Conservation (phyloP, 2,329 filamentous ascomycete genomes). For the Ophiognomonia clavigignenti-juglandacearum region DNA sequence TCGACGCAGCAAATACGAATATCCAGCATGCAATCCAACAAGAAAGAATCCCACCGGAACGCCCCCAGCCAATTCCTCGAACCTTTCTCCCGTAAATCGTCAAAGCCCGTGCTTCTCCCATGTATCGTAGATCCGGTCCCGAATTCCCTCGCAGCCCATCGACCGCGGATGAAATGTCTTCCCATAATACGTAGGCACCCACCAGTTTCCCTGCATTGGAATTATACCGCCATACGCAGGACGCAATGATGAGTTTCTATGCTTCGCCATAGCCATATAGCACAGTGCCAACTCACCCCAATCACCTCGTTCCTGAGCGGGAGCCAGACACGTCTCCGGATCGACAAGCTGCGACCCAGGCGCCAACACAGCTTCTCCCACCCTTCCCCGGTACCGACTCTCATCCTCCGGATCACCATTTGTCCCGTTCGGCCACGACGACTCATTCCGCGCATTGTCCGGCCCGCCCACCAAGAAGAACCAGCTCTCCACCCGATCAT, state of each 20-base stretch:
- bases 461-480: slow-evolving; percentile 42
- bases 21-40: no score
- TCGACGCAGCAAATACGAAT: no score
- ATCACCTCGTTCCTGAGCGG: slow-evolving; percentile 31
- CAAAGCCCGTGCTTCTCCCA: slow-evolving; percentile 23
- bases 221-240: slow-evolving; percentile 22
- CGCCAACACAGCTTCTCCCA: slow-evolving; percentile 19
- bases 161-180: slow-evolving; percentile 41
- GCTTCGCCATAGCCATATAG: slow-evolving; percentile 37
- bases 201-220: slow-evolving; percentile 36
- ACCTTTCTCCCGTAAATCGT: no score
- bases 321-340: slow-evolving; percentile 30
- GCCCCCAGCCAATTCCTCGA: no score
- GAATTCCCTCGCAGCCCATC: slow-evolving; percentile 32
- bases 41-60: no score
- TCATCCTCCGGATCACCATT: slow-evolving; percentile 5
- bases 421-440: slow-evolving; percentile 16
- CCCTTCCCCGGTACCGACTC: background rate
- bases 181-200: slow-evolving; percentile 41
- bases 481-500: slow-evolving; percentile 38
- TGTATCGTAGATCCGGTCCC: slow-evolving; percentile 28
- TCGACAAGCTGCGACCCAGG: slow-evolving; percentile 30
- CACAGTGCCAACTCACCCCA: slow-evolving; percentile 39
- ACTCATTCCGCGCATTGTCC: slow-evolving; percentile 31
- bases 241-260: slow-evolving; percentile 29